Evolutionary conservation across 805 yeast species (phyloP), one percentile per base, ranked within the genome.

Genomic region (Komagataella pastoris): DNA sequence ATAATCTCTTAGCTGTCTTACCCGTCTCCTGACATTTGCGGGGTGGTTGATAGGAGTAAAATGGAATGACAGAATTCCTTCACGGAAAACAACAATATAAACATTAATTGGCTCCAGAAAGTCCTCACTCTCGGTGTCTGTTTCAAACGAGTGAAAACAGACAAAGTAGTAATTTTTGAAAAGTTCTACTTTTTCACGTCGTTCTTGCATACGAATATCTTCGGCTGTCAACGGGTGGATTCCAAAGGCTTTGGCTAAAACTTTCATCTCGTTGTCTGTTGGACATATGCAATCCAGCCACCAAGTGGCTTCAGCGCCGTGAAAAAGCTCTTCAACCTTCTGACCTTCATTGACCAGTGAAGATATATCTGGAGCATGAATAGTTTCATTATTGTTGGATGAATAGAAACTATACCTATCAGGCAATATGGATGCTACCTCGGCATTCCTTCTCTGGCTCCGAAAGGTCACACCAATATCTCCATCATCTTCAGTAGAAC

Each of bases 181-280:
- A 55, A 91, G 72, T 68, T 91, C 99, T 30, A 91, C 97, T 68
- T 91, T 91, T 71, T 91, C 99, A 69, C 99, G 89, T 21, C 96
- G 80, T 70, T 91, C 99, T 69, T 90, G 96, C 80, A 88, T 86
- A 53, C 96, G 74, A 57, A 91, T 90, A 81, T 91, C 99, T 70
- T 91, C 99, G 1, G 97, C 89, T 0, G 99, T 91, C 73, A 91
- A 81, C 30, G 99, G 99, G 72, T 91, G 99, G 68, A 91, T 88
- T 7, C 97, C 96, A 66, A 91, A 91, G 0, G 97, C 93, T 60
- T 90, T 90, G 7, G 97, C 84, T 46, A 93, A 65, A 59, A 87
- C 82, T 62, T 85, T 85, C 96, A 93, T 88, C 68, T 93, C 99
- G 18, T 82, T 81, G 62, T 91, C 98, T 0, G 97, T 88, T 5